phyloP scores from a whole-genome alignment of 75 land plant genomes.

The Pinus tabuliformis region DNA sequence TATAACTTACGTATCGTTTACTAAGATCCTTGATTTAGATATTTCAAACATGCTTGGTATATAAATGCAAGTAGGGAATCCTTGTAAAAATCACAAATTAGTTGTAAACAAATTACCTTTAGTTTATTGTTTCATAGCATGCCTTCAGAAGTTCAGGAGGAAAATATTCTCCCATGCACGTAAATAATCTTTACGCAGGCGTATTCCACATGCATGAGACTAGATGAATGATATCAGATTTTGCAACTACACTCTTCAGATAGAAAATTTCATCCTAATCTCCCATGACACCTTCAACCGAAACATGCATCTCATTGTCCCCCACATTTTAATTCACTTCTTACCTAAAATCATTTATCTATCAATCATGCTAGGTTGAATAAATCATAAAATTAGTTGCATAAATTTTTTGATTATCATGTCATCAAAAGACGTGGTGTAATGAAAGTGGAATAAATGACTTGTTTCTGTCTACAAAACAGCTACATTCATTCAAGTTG shows the following conservation, averaged over 20 bases:
- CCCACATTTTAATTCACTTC: conserved; percentile 70
- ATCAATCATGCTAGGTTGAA: conserved; percentile 42
- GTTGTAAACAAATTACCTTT: too few species aligned
- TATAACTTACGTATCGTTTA: neutral
- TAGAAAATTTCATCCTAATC: conserved; percentile 79
- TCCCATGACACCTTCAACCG: conserved; percentile 66
- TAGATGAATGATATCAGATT: conserved; percentile 81
- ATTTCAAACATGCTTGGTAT: neutral
- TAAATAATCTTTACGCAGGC: conserved; percentile 83
- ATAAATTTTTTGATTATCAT: neutral
- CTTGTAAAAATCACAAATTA: neutral
- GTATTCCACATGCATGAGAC: conserved; percentile 93
- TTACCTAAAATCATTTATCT: conserved; percentile 60
- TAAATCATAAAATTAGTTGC: neutral
- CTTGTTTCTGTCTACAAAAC: neutral
- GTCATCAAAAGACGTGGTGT: neutral
- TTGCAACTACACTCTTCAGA: conserved; percentile 62
- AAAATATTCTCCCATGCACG: conserved; percentile 89
- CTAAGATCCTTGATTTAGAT: neutral
- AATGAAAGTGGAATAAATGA: neutral
- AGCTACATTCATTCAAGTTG: neutral
- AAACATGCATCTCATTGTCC: conserved; percentile 69
- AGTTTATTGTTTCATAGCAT: neutral
- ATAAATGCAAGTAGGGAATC: neutral
- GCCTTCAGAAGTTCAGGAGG: conserved; percentile 87